phyloP scores from a whole-genome alignment of 2,329 filamentous ascomycete genomes.

The Stachybotrys chlorohalonatus region DNA sequence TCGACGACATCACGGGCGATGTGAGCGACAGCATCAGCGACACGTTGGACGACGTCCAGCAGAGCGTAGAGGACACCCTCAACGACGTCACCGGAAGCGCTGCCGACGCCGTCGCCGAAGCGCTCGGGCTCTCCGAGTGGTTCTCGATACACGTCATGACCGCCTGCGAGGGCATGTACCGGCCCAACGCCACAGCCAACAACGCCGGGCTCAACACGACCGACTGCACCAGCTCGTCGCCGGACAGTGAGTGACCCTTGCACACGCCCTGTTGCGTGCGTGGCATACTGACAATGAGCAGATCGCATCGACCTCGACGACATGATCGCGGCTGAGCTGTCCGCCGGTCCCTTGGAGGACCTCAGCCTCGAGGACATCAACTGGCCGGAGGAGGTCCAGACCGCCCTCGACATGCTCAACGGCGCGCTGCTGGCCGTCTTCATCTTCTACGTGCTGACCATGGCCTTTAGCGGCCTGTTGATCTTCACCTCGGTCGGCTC shows the following conservation, averaged over 20 bases:
- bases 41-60: conserved; percentile 19
- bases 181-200: conserved; percentile 29
- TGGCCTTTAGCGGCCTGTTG: conserved; percentile 31
- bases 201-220: conserved; percentile 31
- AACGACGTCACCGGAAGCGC: conserved; percentile 29
- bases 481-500: conserved; percentile 23
- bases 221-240: conserved; percentile 31
- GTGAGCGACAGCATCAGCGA: conserved; percentile 13
- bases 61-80: conserved; percentile 25
- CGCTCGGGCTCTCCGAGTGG: conserved; percentile 40
- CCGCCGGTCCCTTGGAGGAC: conserved; percentile 27
- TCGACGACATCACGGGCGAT: conserved; percentile 15
- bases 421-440: conserved; percentile 36
- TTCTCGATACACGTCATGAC: conserved; percentile 42
- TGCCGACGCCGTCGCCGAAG: conserved; percentile 28
- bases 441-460: conserved; percentile 37
- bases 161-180: conserved; percentile 35
- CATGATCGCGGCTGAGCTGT: conserved; percentile 35
- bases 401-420: conserved; percentile 41
- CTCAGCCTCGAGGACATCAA: conserved; percentile 36
- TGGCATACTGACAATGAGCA: conserved; percentile 7
- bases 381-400: conserved; percentile 33
- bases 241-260: conserved; percentile 23
- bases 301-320: conserved; percentile 37
- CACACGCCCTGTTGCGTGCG: too few species aligned